These are phyloP conservation scores for Selaginella tamariscina DNA, from an alignment of 75 land plant genomes.

Conservation along the genomic window DNA sequence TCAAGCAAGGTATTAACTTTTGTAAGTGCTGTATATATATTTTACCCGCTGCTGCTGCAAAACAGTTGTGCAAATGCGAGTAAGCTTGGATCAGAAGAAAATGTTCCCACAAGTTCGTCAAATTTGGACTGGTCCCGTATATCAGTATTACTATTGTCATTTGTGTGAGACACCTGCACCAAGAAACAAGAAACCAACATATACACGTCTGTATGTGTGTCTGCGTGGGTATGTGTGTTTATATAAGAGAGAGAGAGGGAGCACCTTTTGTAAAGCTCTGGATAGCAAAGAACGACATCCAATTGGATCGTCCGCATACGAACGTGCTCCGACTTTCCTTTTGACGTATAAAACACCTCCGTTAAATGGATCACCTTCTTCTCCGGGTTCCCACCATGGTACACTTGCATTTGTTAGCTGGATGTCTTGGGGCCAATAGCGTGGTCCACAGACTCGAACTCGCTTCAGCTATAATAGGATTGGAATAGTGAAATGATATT, in stretches of 20 bases:
- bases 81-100: slow-evolving; percentile 95
- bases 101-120: slow-evolving; percentile 81
- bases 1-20: background rate
- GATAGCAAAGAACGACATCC: slow-evolving; percentile 94
- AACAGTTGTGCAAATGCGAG: slow-evolving; percentile 86
- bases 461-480: slow-evolving; percentile 49
- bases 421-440: slow-evolving; percentile 95
- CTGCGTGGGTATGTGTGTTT: no score
- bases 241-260: no score
- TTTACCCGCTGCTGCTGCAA: slow-evolving; percentile 21
- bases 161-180: slow-evolving; percentile 38
- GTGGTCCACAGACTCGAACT: slow-evolving; percentile 87
- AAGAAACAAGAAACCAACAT: no score
- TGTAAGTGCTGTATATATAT: background rate
- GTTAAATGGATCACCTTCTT: slow-evolving; percentile 58
- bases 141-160: slow-evolving; percentile 11
- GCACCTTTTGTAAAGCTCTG: slow-evolving; percentile 82
- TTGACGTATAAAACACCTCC: slow-evolving; percentile 73
- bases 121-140: slow-evolving; percentile 32
- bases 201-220: no score
- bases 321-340: slow-evolving; percentile 87
- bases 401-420: slow-evolving; percentile 32
- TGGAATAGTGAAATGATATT: no score
- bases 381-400: slow-evolving; percentile 73
- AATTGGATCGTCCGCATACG: slow-evolving; percentile 91